Evolutionary conservation across 192 early-diverging fungal genomes (phyloP), one percentile per base, ranked within the genome.

Genomic region (Coemansia sp.): DNA sequence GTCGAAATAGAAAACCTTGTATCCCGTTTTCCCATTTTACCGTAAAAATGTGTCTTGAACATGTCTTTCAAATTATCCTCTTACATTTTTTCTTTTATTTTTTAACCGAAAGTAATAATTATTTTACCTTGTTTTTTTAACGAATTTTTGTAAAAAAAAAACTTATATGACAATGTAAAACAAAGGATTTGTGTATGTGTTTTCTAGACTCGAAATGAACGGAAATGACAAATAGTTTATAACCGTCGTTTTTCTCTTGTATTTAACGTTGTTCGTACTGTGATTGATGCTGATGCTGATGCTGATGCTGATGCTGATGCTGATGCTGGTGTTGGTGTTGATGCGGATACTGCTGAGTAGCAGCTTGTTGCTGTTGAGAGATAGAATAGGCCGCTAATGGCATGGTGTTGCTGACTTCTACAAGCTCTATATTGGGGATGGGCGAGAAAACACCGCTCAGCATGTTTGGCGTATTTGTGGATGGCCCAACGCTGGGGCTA

Each of bases 401-500:
- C 45, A 48, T 48, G 17, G 45, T 5, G 12, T 12, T 12, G 45
- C 17, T 48, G 14, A 48, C 45, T 15, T 77, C 75, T 15, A 68
- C 51, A 14, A 77, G 32, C 11, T 71, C 75, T 32, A 77, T 68
- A 17, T 72, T 70, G 5, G 75, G 75, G 15, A 72, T 72, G 32
- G 62, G 55, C 20, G 75, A 64, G 53, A 59, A 64, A 2, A 53
- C 52, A 34, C 63, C 51, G 28, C 57, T 65, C 32, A 66, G 43
- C 4, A 48, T 33, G 41, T 61, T 33, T 20, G 71, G 18, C 9
- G 60, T 63, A 38, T 60, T 67, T 35, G 59, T 5, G 11, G 65
- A 12, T 14, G 4, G 28, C 14, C 41, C 34, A 61, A 15, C 18
- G 5, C 34, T 38, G 20, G 57, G 5, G 5, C 45, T 36, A n/a